Percentiles rank a stretch among this genome's conserved stretches.
Conservation (phyloP, 129 eudicot genomes). For the Heracleum sosnowskyi region DNA sequence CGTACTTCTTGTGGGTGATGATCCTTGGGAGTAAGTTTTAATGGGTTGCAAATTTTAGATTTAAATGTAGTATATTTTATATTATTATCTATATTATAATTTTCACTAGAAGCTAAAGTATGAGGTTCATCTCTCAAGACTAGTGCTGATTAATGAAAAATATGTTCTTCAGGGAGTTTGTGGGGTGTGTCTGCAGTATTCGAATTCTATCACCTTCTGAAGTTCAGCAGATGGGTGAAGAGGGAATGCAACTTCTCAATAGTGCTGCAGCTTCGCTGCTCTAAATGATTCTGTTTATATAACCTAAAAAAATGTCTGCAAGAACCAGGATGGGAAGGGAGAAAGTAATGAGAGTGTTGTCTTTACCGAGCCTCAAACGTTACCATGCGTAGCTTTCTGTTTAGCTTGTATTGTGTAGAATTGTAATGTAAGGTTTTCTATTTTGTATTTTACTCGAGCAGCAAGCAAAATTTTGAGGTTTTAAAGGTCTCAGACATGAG, state of each 20-base stretch:
- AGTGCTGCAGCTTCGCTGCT: constrained; percentile 30
- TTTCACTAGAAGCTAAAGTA: too few species aligned
- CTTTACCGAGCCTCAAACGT: neutral
- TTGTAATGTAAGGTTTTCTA: constrained; percentile 12
- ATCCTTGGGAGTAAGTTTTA: neutral
- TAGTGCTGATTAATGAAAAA: neutral
- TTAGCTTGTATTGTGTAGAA: constrained; percentile 28
- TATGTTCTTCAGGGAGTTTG: constrained; percentile 62
- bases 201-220: constrained; percentile 82
- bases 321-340: constrained; percentile 19
- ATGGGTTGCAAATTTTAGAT: too few species aligned
- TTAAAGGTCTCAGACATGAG: neutral
- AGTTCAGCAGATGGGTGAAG: constrained; percentile 98
- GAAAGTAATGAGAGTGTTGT: constrained; percentile 5
- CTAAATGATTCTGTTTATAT: constrained; percentile 6
- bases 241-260: constrained; percentile 92
- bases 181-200: constrained; percentile 78
- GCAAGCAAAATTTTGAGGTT: neutral
- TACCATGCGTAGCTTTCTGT: constrained; percentile 14
- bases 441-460: neutral
- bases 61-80: too few species aligned
- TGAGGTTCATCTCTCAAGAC: neutral
- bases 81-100: too few species aligned
- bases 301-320: neutral
- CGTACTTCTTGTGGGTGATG: too few species aligned